Conservation (phyloP, 2,329 filamentous ascomycete species). For the Fusarium sp. region DNA sequence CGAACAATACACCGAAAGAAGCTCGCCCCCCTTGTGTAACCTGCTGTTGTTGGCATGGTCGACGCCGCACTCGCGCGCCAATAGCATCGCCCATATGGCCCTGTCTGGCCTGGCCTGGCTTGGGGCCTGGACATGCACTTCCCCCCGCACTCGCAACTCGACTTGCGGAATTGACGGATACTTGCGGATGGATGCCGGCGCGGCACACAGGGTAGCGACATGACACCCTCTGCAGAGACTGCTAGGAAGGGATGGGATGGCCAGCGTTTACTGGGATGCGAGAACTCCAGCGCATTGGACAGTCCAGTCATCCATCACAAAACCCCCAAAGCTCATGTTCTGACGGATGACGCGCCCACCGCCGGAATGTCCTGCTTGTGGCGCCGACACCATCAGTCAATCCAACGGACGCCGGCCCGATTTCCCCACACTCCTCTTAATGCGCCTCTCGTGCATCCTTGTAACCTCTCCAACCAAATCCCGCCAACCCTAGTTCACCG, state of each 20-base stretch:
- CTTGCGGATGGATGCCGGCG: background rate
- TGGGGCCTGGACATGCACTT: constrained; percentile 1
- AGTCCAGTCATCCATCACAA: constrained; percentile 16
- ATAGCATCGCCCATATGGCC: constrained; percentile 16
- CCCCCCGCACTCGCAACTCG: constrained; percentile 13
- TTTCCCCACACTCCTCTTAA: constrained; percentile 44
- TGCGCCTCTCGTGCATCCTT: constrained; percentile 25
- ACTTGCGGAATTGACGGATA: constrained; percentile 5
- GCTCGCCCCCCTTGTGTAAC: constrained; percentile 27
- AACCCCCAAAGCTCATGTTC: constrained; percentile 20
- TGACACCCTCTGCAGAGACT: background rate
- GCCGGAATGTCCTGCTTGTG: constrained; percentile 41
- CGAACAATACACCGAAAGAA: background rate
- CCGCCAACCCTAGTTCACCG: constrained; percentile 5
- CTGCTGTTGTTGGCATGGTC: constrained; percentile 31
- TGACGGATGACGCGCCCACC: constrained; percentile 26
- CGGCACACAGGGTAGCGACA: background rate
- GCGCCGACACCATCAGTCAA: constrained; percentile 36
- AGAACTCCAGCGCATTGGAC: background rate
- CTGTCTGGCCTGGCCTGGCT: constrained; percentile 1
- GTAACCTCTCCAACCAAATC: constrained; percentile 15
- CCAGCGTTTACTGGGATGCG: background rate
- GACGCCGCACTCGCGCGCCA: constrained; percentile 35
- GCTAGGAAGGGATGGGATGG: background rate
- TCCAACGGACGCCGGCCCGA: constrained; percentile 42